Evolutionary conservation across 305 asterid genomes (phyloP).

Genomic region (Ruellia speciosa): DNA sequence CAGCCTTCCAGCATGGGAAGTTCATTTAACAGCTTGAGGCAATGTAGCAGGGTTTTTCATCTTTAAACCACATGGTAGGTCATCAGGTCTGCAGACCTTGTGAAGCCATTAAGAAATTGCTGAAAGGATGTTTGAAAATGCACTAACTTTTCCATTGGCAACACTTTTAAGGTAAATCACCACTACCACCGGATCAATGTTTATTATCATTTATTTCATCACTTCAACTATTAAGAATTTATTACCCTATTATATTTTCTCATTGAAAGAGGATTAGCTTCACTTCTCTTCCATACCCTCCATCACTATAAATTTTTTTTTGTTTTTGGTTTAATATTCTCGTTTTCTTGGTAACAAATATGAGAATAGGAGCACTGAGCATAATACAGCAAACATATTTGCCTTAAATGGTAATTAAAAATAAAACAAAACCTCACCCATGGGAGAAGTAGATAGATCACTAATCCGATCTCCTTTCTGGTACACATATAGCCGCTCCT

Average conservation of each 20-base stretch:
- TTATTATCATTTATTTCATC: neutral
- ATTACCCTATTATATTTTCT: neutral
- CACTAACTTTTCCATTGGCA: neutral
- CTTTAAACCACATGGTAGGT: too few relatives aligned
- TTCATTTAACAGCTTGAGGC: neutral
- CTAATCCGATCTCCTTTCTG: constrained; percentile 44
- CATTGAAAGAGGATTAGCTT: neutral
- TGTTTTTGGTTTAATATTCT: neutral
- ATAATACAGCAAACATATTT: neutral
- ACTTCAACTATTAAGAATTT: neutral
- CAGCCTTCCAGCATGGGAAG: too few relatives aligned
- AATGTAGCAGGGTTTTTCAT: too few relatives aligned
- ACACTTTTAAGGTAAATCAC: neutral
- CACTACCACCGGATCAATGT: neutral
- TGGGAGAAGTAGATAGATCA: constrained; percentile 45
- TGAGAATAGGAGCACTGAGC: too few relatives aligned
- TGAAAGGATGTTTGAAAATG: neutral
- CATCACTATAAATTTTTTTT: neutral
- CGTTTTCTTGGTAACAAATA: neutral
- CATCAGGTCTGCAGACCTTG: too few relatives aligned
- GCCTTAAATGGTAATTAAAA: constrained; percentile 14
- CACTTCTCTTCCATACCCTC: neutral
- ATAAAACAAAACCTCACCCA: constrained; percentile 35
- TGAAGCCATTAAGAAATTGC: neutral
- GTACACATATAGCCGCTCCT: constrained; percentile 63